A percentile compares a stretch with the other conserved stretches of the same genome.
phyloP scores from a whole-genome alignment of 176 grass and related monocot genomes.

The Phoenix dactylifera region DNA sequence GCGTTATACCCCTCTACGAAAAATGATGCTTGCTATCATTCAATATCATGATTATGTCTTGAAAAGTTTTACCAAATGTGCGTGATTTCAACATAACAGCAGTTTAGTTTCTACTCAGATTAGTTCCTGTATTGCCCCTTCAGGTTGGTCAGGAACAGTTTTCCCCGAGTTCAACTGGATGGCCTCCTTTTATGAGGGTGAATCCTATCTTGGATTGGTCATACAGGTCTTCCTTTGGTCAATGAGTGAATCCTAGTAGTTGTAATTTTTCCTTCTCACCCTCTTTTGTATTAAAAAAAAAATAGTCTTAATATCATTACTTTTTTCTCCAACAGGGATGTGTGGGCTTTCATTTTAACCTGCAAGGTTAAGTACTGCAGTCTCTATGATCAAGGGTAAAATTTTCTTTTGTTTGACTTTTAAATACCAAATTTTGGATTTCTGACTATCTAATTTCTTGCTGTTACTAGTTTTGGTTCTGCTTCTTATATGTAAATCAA shows the following conservation, averaged over 20 bases:
- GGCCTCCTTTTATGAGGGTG: constrained; percentile 99
- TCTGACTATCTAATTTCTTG: no score
- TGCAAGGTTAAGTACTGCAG: constrained; percentile 95
- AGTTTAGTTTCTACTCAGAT: no score
- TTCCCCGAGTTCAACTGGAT: constrained; percentile 89
- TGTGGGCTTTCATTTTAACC: constrained; percentile 93
- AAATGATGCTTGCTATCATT: no score
- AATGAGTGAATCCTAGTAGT: neutral
- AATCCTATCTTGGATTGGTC: constrained; percentile 99
- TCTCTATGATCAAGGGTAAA: constrained; percentile 93
- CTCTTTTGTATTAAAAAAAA: neutral
- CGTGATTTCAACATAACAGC: no score
- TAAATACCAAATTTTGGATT: constrained; percentile 2
- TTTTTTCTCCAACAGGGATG: constrained; percentile 60
- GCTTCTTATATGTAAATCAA: no score
- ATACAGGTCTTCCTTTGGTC: constrained; percentile 59
- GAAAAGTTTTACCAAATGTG: no score
- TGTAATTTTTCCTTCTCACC: no score
- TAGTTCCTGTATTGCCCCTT: constrained; percentile 19
- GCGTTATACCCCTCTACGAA: no score
- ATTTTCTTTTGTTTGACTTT: constrained; percentile 24
- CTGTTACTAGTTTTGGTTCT: no score
- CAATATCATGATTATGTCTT: no score
- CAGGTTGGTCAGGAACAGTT: constrained; percentile 99
- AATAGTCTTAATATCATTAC: neutral